Base-by-base conservation (phyloP, 2,329 filamentous ascomycete species). In the Hortaea sp. region DNA sequence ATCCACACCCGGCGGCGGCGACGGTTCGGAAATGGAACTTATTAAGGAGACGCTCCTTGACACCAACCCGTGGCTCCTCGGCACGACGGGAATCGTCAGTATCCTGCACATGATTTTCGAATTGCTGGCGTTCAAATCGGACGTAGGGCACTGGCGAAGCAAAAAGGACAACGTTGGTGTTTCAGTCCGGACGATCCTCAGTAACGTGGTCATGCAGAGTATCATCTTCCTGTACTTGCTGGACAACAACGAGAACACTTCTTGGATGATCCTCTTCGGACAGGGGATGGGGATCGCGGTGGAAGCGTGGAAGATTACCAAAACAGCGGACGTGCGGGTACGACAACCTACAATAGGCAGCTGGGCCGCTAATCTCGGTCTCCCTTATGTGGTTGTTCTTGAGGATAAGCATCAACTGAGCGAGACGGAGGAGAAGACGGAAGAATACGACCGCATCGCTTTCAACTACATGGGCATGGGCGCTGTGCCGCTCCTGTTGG, bases 101-200 rank as follows among this genome's bases (percentile, higher is more conserved):
- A 77, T 98, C 48, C 75, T 92, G 35, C 92, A 98, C 69, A 88
- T 95, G 77, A 73, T 98, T 56, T 90, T 98, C 53, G 92, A 98
- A 69, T 89, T 85, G 61, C 78, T 98, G 31, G 92, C 92, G 1
- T 98, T 98, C 72, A 95, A 94, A 61, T 95, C 85, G 63, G 92
- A 98, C 64, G 95, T 98, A 64, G 75, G 88, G 42, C 92, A 98
- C 69, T 98, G 92, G 80, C 87, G 89, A 63, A 95, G 97, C 74
- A 98, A 98, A 83, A 98, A 98, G 75, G 94, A 97, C 71, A 92
- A 95, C 49, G 85, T 98, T 29, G 92, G 92, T 53, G 94, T 95
- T 40, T 95, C 89, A 1, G 85, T 98, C 49, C 88, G 92, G 47
- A 94, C 90, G 30, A 98, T 98, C 61, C 74, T 98, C 47, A 88